These are phyloP conservation scores for Allomyces arbusculus DNA, from an alignment of 192 early-diverging fungal genomes.

Conservation along the genomic window DNA sequence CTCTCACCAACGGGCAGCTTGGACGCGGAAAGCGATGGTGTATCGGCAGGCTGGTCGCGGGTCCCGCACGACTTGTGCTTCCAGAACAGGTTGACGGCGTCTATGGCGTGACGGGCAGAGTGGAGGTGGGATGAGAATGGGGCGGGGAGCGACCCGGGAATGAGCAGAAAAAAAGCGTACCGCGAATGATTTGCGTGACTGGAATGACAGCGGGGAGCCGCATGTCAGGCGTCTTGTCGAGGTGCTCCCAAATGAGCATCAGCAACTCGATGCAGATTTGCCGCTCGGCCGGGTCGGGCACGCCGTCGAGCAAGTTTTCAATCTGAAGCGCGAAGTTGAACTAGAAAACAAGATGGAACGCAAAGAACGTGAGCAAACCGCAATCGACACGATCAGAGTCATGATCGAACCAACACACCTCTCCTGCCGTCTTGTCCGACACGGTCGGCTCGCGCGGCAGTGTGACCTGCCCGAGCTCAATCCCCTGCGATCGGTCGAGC, in stretches of 20 bases:
- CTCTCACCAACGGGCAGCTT: too few species aligned
- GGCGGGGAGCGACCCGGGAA: background rate
- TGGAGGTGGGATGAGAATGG: slow-evolving; percentile 33
- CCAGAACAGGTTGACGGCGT: slow-evolving; percentile 52
- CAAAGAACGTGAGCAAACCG: too few species aligned
- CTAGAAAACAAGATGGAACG: slow-evolving; percentile 22
- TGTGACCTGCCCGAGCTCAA: slow-evolving; percentile 33
- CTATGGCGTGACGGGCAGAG: slow-evolving; percentile 24
- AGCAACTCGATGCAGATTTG: slow-evolving; percentile 55
- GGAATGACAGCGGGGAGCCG: slow-evolving; percentile 5
- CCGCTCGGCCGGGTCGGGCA: slow-evolving; percentile 58
- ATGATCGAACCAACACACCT: too few species aligned
- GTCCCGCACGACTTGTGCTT: background rate
- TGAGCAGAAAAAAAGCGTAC: too few species aligned
- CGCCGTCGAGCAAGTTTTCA: slow-evolving; percentile 49
- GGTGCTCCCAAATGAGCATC: slow-evolving; percentile 41
- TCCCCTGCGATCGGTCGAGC: slow-evolving; percentile 35
- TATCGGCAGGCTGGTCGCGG: too few species aligned
- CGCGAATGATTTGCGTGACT: background rate
- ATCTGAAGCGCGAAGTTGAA: slow-evolving; percentile 66
- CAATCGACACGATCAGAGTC: too few species aligned
- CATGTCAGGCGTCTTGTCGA: slow-evolving; percentile 41
- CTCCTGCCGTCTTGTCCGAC: slow-evolving; percentile 47
- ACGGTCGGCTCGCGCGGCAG: slow-evolving; percentile 56
- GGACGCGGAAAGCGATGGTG: too few species aligned